phyloP scores from a whole-genome alignment of 2,329 filamentous ascomycete genomes.

The Talaromyces sp. region DNA sequence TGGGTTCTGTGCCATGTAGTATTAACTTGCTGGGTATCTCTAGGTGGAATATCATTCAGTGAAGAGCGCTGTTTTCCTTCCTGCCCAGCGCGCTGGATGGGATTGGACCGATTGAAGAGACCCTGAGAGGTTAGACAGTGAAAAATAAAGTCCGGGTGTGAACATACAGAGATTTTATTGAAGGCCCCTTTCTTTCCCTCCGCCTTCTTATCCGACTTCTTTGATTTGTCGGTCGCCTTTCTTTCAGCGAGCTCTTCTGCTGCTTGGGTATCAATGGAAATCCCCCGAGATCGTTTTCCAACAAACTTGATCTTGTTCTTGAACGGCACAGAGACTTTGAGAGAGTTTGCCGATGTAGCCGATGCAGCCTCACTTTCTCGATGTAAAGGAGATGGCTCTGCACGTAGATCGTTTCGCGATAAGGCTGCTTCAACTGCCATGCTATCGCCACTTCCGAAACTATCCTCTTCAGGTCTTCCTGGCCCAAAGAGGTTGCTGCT shows the following conservation, averaged over 20 bases:
- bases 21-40: background rate
- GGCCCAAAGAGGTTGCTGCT: background rate
- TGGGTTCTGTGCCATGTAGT: background rate
- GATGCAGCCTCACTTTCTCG: slow-evolving; percentile 7
- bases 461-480: slow-evolving; percentile 9
- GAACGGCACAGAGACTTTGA: slow-evolving; percentile 7
- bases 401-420: slow-evolving; percentile 10
- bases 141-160: background rate
- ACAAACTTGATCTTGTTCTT: slow-evolving; percentile 11
- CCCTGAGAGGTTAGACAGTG: slow-evolving; percentile 4
- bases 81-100: background rate
- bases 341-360: slow-evolving; percentile 9
- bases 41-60: background rate
- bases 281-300: slow-evolving; percentile 1
- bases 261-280: background rate
- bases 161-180: slow-evolving; percentile 6
- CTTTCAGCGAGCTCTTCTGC: background rate
- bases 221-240: background rate
- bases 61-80: background rate
- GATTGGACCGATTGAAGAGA: slow-evolving; percentile 8
- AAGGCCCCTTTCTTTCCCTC: slow-evolving; percentile 5
- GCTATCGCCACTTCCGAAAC: slow-evolving; percentile 13
- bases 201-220: slow-evolving; percentile 7
- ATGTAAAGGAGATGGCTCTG: slow-evolving; percentile 7
- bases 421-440: slow-evolving; percentile 10